Percentiles rank a stretch among this genome's conserved stretches.
phyloP scores from a whole-genome alignment of 495 filamentous ascomycete species.

The Chaetomidium leptoderma region DNA sequence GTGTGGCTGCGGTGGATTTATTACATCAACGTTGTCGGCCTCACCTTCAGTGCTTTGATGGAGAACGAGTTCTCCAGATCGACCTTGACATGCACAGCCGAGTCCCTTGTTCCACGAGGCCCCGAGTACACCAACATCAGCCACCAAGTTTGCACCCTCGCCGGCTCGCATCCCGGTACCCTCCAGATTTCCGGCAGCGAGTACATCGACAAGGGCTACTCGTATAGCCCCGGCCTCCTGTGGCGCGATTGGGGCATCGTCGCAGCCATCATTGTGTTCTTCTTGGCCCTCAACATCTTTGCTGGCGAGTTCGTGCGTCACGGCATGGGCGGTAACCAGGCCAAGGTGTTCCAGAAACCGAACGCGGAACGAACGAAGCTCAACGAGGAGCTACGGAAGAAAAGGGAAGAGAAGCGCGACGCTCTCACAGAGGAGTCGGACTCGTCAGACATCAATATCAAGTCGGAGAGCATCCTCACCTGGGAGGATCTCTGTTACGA shows the following conservation, averaged over 20 bases:
- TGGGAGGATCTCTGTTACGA: slow-evolving; percentile 79
- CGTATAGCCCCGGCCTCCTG: slow-evolving; percentile 56
- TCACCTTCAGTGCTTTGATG: slow-evolving; percentile 72
- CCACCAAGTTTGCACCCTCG: slow-evolving; percentile 70
- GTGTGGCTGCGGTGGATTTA: slow-evolving; percentile 80
- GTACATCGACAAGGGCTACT: slow-evolving; percentile 61
- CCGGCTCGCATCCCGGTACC: slow-evolving; percentile 61
- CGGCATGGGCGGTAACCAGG: slow-evolving; percentile 70
- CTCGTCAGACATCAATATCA: slow-evolving; percentile 56
- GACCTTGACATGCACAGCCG: slow-evolving; percentile 58
- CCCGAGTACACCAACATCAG: slow-evolving; percentile 59
- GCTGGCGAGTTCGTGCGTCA: slow-evolving; percentile 74
- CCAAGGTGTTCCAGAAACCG: slow-evolving; percentile 69
- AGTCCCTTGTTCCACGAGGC: slow-evolving; percentile 62
- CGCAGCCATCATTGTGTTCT: slow-evolving; percentile 60
- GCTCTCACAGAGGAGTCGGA: slow-evolving; percentile 43
- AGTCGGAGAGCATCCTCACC: slow-evolving; percentile 66
- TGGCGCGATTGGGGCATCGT: slow-evolving; percentile 79
- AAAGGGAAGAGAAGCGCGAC: slow-evolving; percentile 53
- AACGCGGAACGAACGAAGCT: slow-evolving; percentile 65
- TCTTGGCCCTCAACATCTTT: slow-evolving; percentile 63
- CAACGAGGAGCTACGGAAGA: slow-evolving; percentile 59
- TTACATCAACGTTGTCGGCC: slow-evolving; percentile 71
- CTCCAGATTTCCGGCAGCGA: slow-evolving; percentile 53
- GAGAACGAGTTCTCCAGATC: slow-evolving; percentile 71